phyloP scores from a whole-genome alignment of 345 rosid genomes.

The Odontarrhena argentea region DNA sequence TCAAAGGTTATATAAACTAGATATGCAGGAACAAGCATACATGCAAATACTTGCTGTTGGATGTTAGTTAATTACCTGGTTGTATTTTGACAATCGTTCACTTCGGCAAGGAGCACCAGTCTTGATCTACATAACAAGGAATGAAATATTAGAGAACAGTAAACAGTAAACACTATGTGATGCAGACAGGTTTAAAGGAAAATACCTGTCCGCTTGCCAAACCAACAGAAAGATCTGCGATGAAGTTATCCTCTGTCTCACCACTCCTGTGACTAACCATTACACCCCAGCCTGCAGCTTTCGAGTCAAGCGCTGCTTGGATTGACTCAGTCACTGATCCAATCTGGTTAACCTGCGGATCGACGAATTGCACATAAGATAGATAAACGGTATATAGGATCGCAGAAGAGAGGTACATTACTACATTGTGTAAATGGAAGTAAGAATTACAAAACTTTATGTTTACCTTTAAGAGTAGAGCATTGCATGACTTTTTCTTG shows the following conservation, averaged over 20 bases:
- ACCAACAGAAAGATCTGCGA: conserved; percentile 96
- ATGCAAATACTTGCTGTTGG: background rate
- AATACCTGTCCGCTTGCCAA: conserved; percentile 95
- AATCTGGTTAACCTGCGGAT: conserved; percentile 89
- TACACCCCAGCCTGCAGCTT: conserved; percentile 99
- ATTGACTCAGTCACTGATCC: conserved; percentile 96
- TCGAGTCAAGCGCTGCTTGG: conserved; percentile 92
- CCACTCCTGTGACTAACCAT: conserved; percentile 99
- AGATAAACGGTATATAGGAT: background rate
- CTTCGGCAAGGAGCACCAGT: conserved; percentile 99
- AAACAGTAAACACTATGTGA: conserved; percentile 1
- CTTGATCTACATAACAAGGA: conserved; percentile 66
- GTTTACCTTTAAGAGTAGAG: conserved; percentile 77
- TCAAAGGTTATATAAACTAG: background rate
- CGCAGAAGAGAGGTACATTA: conserved; percentile 5
- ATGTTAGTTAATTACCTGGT: conserved; percentile 62
- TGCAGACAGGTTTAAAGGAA: conserved; percentile 13
- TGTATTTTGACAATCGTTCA: conserved; percentile 95
- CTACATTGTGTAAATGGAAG: background rate
- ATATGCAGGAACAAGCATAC: background rate
- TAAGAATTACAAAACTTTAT: background rate
- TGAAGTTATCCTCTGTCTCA: conserved; percentile 96
- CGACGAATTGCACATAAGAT: conserved; percentile 5
- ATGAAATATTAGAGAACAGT: conserved; percentile 11
- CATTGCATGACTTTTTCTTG: conserved; percentile 87